Percentiles rank a stretch among this genome's conserved stretches.
Conservation (phyloP, 129 eudicot genomes). For the Artemisia annua region DNA sequence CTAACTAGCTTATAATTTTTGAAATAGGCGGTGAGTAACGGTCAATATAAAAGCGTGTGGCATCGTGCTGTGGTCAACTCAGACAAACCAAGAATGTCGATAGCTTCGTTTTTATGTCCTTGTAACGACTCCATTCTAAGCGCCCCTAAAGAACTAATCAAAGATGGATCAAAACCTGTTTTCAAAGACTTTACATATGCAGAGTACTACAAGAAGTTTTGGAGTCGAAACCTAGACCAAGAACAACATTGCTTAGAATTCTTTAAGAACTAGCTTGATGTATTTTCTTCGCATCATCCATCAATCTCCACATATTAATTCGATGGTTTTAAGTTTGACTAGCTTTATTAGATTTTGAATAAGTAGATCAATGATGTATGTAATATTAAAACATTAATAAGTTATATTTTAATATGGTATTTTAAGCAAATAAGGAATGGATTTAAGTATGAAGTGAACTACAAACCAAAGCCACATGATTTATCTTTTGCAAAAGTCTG, state of each 20-base stretch:
- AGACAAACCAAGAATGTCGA: slow-evolving; percentile 61
- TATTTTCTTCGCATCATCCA: neutral
- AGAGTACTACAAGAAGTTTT: slow-evolving; percentile 70
- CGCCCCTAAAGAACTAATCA: slow-evolving; percentile 51
- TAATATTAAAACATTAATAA: neutral
- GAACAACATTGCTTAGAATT: slow-evolving; percentile 77
- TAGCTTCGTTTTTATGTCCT: slow-evolving; percentile 79
- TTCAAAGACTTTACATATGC: slow-evolving; percentile 62
- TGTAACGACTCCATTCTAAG: slow-evolving; percentile 45
- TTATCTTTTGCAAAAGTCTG: neutral
- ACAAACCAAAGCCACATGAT: neutral
- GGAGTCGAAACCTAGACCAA: slow-evolving; percentile 78
- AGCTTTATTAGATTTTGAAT: neutral
- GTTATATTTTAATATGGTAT: neutral
- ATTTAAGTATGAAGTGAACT: neutral
- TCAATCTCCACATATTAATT: neutral
- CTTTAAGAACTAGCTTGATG: slow-evolving; percentile 52
- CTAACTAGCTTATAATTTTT: neutral
- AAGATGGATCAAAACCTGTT: slow-evolving; percentile 42
- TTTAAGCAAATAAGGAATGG: neutral
- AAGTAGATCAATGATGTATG: neutral
- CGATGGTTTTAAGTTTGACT: neutral
- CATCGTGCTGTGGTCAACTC: slow-evolving; percentile 82
- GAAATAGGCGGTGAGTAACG: slow-evolving; percentile 67
- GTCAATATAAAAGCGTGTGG: slow-evolving; percentile 78